Conservation (phyloP, 768 basidiomycete genomes). For the Hygrophorus russula region DNA sequence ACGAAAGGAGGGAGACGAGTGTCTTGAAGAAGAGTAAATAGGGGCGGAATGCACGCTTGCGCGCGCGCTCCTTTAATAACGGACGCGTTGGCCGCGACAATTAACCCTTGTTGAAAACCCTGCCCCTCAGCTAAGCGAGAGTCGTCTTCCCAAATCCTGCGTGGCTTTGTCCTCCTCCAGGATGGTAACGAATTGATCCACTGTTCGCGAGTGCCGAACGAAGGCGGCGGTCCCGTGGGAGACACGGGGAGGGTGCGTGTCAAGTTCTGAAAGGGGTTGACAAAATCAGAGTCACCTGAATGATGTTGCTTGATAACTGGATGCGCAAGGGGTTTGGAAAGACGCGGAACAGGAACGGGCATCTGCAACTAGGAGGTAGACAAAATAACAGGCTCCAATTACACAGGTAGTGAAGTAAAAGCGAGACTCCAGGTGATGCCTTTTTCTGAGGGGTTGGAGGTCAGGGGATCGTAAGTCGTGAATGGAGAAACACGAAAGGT, state of each 20-base stretch:
- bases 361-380: slow-evolving; percentile 44
- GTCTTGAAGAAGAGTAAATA: slow-evolving; percentile 20
- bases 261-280: slow-evolving; percentile 40
- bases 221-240: slow-evolving; percentile 50
- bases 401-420: slow-evolving; percentile 32
- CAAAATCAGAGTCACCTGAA: slow-evolving; percentile 28
- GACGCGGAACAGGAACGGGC: slow-evolving; percentile 76
- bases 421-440: slow-evolving; percentile 23
- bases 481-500: slow-evolving; percentile 17
- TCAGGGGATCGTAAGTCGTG: slow-evolving; percentile 46
- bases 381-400: slow-evolving; percentile 30
- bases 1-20: slow-evolving; percentile 10
- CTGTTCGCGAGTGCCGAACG: slow-evolving; percentile 57
- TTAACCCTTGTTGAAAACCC: slow-evolving; percentile 63
- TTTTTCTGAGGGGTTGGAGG: slow-evolving; percentile 26
- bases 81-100: slow-evolving; percentile 62
- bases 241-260: slow-evolving; percentile 49
- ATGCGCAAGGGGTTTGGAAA: slow-evolving; percentile 47
- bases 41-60: slow-evolving; percentile 81
- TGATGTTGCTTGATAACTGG: slow-evolving; percentile 51
- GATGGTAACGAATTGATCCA: slow-evolving; percentile 63
- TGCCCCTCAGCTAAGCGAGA: slow-evolving; percentile 23
- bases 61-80: slow-evolving; percentile 81
- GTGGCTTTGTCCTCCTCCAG: slow-evolving; percentile 60
- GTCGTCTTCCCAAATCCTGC: slow-evolving; percentile 56